A percentile compares a stretch with the other conserved stretches of the same genome.
phyloP scores from a whole-genome alignment of 1,284 basidiomycete genomes.

The Ceratobasidium sp. region DNA sequence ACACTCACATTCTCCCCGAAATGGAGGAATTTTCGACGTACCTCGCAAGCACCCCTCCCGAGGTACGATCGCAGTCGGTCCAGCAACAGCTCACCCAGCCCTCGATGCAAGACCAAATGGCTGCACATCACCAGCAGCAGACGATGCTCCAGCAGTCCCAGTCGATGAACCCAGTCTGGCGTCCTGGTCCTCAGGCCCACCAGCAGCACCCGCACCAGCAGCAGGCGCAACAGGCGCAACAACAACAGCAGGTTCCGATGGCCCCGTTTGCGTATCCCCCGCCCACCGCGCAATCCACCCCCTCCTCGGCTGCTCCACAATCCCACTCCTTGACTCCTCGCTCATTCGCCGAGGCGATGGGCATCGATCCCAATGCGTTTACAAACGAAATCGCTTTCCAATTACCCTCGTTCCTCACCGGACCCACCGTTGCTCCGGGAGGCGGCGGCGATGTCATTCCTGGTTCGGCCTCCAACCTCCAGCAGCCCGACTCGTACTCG shows the following conservation, averaged over 20 bases:
- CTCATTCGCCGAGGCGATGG: conserved; percentile 37
- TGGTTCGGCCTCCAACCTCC: conserved; percentile 58
- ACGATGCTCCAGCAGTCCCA: conserved; percentile 16
- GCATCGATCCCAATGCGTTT: conserved; percentile 30
- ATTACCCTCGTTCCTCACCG: conserved; percentile 56
- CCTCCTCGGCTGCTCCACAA: conserved; percentile 20
- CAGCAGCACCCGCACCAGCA: conserved; percentile 42
- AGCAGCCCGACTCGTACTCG: conserved; percentile 53
- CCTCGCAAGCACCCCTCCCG: conserved; percentile 26
- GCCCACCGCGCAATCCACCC: conserved; percentile 24
- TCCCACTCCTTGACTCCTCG: conserved; percentile 18
- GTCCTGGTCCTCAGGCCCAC: conserved; percentile 9
- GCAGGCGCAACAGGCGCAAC: conserved; percentile 31
- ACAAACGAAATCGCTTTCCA: conserved; percentile 55
- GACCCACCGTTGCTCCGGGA: conserved; percentile 72
- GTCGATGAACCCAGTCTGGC: background rate
- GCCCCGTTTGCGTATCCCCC: conserved; percentile 33
- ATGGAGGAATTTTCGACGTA: conserved; percentile 37
- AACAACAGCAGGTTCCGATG: conserved; percentile 23
- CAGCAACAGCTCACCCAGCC: conserved; percentile 25
- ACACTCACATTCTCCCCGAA: background rate
- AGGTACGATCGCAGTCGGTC: conserved; percentile 24
- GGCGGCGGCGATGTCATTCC: conserved; percentile 77
- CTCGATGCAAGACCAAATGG: conserved; percentile 28
- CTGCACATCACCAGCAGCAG: conserved; percentile 21